Conservation (phyloP, 1,284 basidiomycete genomes). For the Omphalotus olearius region DNA sequence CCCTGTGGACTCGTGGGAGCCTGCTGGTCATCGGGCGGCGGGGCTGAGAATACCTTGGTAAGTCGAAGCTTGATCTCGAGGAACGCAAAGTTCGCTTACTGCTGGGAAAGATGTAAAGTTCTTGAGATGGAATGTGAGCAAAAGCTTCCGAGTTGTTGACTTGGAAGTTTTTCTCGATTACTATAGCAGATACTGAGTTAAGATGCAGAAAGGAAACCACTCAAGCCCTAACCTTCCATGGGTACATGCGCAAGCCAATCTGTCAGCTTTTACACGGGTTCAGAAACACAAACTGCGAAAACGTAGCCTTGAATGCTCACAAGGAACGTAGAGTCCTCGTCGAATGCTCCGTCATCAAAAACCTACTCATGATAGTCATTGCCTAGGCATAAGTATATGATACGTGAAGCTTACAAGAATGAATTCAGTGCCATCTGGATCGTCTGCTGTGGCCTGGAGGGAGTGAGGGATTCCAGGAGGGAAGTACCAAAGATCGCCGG, state of each 20-base stretch:
- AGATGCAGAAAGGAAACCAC: too few relatives aligned
- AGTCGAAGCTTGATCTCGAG: constrained; percentile 27
- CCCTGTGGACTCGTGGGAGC: constrained; percentile 48
- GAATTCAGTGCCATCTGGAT: constrained; percentile 62
- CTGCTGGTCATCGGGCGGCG: constrained; percentile 32
- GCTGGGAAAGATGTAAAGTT: constrained; percentile 65
- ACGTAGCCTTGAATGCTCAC: constrained; percentile 24
- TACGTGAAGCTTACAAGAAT: constrained; percentile 45
- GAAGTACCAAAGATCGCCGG: constrained; percentile 61
- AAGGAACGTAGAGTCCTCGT: constrained; percentile 66
- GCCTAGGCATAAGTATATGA: not conserved
- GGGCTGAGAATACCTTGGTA: constrained; percentile 22
- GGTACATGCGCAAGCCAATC: constrained; percentile 65
- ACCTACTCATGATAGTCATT: constrained; percentile 34
- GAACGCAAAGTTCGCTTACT: constrained; percentile 18
- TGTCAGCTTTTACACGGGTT: constrained; percentile 38
- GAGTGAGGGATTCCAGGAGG: constrained; percentile 62
- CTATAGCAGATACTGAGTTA: constrained; percentile 20
- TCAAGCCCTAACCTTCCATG: constrained; percentile 30
- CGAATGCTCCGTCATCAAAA: constrained; percentile 62
- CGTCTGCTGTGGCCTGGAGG: constrained; percentile 58
- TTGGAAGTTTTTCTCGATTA: constrained; percentile 71
- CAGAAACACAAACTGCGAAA: not conserved
- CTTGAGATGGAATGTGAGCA: constrained; percentile 49
- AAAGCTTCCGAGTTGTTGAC: constrained; percentile 45